Evolutionary conservation across 164 flowering plant genomes (phyloP).

Genomic region (Echeveria elegans): DNA sequence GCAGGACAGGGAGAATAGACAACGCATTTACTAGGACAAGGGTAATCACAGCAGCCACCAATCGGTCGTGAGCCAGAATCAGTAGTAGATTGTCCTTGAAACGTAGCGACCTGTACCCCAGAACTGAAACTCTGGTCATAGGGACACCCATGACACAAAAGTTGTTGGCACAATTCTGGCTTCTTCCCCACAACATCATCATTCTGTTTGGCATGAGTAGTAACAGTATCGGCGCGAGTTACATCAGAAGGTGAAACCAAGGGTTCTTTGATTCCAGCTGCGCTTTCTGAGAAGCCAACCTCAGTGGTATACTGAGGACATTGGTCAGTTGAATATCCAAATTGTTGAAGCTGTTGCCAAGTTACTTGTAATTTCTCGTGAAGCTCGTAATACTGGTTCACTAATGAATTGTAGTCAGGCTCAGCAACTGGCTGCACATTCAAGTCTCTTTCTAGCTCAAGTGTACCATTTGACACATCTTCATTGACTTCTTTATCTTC

Average conservation of each 20-base stretch:
- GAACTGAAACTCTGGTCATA: neutral
- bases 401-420: constrained; percentile 38
- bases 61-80: constrained; percentile 19
- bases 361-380: constrained; percentile 63
- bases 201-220: neutral
- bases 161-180: constrained; percentile 17
- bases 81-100: constrained; percentile 16
- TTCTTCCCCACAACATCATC: constrained; percentile 10
- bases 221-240: too few relatives aligned
- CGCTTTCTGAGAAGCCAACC: constrained; percentile 17
- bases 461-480: constrained; percentile 13
- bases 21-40: constrained; percentile 27
- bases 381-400: constrained; percentile 55
- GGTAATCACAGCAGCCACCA: constrained; percentile 30
- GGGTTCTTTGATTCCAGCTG: neutral
- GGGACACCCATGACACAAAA: too few relatives aligned
- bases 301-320: constrained; percentile 10
- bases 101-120: neutral
- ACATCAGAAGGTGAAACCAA: neutral
- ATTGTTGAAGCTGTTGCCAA: constrained; percentile 45
- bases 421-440: constrained; percentile 23
- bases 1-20: constrained; percentile 22
- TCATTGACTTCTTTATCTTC: constrained; percentile 9
- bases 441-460: constrained; percentile 17
- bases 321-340: constrained; percentile 33